Conservation (phyloP, 306 rosid genomes). For the Arachis hypogaea region DNA sequence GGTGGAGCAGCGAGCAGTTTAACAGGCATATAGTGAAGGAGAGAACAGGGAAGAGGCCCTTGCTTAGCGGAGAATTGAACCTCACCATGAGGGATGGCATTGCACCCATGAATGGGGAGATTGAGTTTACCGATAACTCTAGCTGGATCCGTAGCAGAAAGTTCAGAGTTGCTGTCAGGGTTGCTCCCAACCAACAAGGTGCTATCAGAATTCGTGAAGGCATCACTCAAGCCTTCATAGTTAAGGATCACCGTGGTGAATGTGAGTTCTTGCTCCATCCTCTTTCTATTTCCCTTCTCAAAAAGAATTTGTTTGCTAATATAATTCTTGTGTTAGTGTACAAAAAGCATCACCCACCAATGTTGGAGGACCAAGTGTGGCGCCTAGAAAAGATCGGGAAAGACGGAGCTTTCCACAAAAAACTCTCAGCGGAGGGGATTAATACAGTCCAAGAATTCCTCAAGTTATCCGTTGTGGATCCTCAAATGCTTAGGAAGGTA, state of each 20-base stretch:
- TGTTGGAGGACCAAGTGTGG: slow-evolving; percentile 81
- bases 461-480: slow-evolving; percentile 59
- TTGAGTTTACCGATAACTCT: slow-evolving; percentile 84
- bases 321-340: slow-evolving; percentile 52
- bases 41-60: slow-evolving; percentile 73
- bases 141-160: slow-evolving; percentile 89
- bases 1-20: slow-evolving; percentile 70
- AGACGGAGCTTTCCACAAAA: slow-evolving; percentile 90
- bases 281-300: too few species aligned
- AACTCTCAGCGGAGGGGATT: slow-evolving; percentile 39
- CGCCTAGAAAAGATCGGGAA: slow-evolving; percentile 92
- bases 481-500: slow-evolving; percentile 57
- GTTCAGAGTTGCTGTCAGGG: slow-evolving; percentile 68
- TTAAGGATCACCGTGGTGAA: slow-evolving; percentile 96
- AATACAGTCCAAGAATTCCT: slow-evolving; percentile 79
- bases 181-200: slow-evolving; percentile 42
- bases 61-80: slow-evolving; percentile 72
- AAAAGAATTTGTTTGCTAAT: not conserved
- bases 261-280: slow-evolving; percentile 51
- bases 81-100: slow-evolving; percentile 60
- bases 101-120: slow-evolving; percentile 55
- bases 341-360: slow-evolving; percentile 93
- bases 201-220: slow-evolving; percentile 60
- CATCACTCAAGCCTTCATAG: slow-evolving; percentile 69
- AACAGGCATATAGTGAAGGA: slow-evolving; percentile 63